Evolutionary conservation across 2,329 filamentous ascomycete species (phyloP), one percentile per base, ranked within the genome.

Genomic region (Colletotrichum siamense): DNA sequence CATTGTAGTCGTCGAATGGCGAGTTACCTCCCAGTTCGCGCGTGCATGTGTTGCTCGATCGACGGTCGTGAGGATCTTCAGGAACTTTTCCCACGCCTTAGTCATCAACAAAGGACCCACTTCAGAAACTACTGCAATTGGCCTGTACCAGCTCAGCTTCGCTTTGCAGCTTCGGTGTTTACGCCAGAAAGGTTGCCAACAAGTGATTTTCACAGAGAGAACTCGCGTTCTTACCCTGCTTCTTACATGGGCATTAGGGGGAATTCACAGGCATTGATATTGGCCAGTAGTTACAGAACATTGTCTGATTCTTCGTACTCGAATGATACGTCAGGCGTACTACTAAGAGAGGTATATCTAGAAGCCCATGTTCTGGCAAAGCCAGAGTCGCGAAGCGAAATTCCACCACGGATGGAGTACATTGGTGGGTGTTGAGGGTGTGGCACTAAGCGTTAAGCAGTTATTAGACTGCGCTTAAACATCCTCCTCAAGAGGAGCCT

Each of bases 401-500:
- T 72, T 77, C 68, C 77, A 73, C 74, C 70, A 71, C 44, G 39
- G 10, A 52, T 28, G 61, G 71, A 30, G 44, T 18, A 71, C 22
- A 24, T 64, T 73, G 73, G 69, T 57, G 32, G 34, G 28, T 61
- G 70, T 69, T 18, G 18, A 69, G 49, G 28, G 64, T 16, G 52
- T 49, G 65, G 36, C 30, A 6, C 26, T 69, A 32, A 24, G 57
- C 36, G 26, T n/a, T 28, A 15, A 55, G 22, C 26, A n/a, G 16
- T 57, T 10, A 57, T 59, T 13, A 44, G 26, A 49, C 44, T 61
- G 59, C 34, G 71, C 72, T 82, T 89, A 88, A 82, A 88, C 88
- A 85, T 95, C 94, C 87, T 95, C 93, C 88, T 96, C 94, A 81
- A 87, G 88, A 87, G 93, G 93, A 80, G 90, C 91, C 88, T 98